Base-by-base conservation (phyloP, 768 basidiomycete genomes). In the Leccinum subtestaceum region DNA sequence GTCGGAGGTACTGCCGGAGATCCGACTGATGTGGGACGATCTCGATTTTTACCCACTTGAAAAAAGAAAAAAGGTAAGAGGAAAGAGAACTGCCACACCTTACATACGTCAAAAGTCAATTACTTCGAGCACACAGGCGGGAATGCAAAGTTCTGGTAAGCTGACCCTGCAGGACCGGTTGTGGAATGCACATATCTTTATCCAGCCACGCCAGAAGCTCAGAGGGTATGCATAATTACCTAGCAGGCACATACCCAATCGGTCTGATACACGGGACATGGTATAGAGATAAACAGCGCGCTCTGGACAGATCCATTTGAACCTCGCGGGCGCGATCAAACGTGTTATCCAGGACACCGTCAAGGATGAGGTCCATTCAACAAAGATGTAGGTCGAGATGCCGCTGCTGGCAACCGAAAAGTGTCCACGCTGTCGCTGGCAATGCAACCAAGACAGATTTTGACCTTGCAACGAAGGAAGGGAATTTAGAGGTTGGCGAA, bases 401-500 rank as follows among this genome's bases (percentile, higher is more conserved):
- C 69, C 56, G 40, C 55, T 53, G 58, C 57, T 60, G 52, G 57
- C 11, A 19, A 63, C 31, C n/a, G 7, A 21, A 46, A 56, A 34
- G 36, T 55, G 36, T 34, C 27, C 56, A 46, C 23, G 48, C 55
- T 31, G 17, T 56, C 47, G 34, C 43, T 56, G 46, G 56, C 32
- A 49, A 45, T 57, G 58, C 40, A 17, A 38, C 54, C 23, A 25
- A 36, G 67, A 66, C 67, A 67, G 55, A 45, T 61, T 53, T 61
- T 56, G 67, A 60, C 21, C 52, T 57, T 69, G 13, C 60, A 69
- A 54, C 58, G 69, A 67, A 71, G 67, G 53, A 62, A 53, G 55
- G 55, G 49, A 60, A 49, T 49, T 60, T 57, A 55, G 60, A 58
- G 56, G 53, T 51, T 54, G 52, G 38, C n/a, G 9, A 8, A 38